A percentile compares a stretch with the other conserved stretches of the same genome.
phyloP scores from a whole-genome alignment of 108 stramenopile genomes.

The Nannochloropsis gaditana region DNA sequence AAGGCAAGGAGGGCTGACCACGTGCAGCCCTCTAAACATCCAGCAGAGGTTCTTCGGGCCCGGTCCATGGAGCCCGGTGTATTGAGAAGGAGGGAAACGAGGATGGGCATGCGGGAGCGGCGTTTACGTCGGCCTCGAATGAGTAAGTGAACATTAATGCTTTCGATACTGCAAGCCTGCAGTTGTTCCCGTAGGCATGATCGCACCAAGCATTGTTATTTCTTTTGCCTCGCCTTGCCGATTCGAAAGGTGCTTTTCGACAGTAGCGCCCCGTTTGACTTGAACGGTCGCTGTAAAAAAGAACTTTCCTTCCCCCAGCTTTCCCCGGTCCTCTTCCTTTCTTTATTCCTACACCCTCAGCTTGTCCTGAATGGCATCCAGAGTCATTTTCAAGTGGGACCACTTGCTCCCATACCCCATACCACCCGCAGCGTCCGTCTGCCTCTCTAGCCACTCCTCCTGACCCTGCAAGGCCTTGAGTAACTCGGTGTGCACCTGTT shows the following conservation, averaged over 20 bases:
- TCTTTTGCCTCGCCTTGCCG: too few species aligned
- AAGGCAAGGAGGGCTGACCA: not conserved
- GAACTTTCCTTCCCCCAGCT: not conserved
- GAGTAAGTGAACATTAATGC: too few species aligned
- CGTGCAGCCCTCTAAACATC: not conserved
- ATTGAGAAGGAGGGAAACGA: not conserved
- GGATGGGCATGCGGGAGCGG: not conserved
- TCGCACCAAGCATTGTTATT: too few species aligned
- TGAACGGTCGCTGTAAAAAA: not conserved
- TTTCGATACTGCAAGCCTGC: too few species aligned
- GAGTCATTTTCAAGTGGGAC: not conserved
- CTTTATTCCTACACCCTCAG: not conserved
- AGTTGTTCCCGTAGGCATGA: too few species aligned
- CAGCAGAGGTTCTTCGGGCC: not conserved
- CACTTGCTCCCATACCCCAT: not conserved
- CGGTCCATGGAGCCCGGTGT: not conserved
- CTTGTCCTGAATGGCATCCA: constrained; percentile 10
- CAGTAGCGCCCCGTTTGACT: too few species aligned
- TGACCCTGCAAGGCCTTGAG: constrained; percentile 4
- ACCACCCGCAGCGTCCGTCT: not conserved
- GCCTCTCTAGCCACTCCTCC: not conserved
- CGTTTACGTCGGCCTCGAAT: not conserved
- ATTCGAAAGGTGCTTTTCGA: too few species aligned
- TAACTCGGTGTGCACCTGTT: not conserved
- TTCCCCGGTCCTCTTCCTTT: not conserved